These are phyloP conservation scores for Ambrosia trifida DNA, from an alignment of 129 eudicot genomes.

Conservation along the genomic window DNA sequence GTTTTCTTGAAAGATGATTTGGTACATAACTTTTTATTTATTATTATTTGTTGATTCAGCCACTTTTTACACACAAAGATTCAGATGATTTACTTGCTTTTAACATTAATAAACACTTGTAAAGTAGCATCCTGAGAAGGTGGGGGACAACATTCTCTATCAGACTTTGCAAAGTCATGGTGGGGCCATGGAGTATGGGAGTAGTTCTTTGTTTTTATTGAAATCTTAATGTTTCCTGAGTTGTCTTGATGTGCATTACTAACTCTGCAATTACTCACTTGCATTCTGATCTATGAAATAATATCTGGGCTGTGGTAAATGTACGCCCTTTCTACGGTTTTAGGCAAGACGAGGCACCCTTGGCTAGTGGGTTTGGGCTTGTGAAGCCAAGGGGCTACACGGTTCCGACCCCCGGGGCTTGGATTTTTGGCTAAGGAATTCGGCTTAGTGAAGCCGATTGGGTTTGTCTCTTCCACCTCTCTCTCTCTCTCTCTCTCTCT, in stretches of 20 bases:
- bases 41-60: background rate
- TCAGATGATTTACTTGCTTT: background rate
- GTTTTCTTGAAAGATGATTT: background rate
- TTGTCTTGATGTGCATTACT: constrained; percentile 13
- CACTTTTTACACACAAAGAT: background rate
- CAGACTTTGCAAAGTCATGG: constrained; percentile 21
- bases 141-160: constrained; percentile 6
- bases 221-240: constrained; percentile 25
- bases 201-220: constrained; percentile 30
- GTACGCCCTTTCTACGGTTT: background rate
- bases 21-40: background rate
- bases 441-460: no score
- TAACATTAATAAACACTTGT: constrained; percentile 11
- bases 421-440: no score
- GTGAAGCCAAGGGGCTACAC: no score
- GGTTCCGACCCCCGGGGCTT: no score
- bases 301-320: constrained; percentile 8
- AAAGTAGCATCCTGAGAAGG: background rate
- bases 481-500: no score
- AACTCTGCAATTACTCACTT: constrained; percentile 20
- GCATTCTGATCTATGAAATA: background rate
- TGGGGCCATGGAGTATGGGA: constrained; percentile 33
- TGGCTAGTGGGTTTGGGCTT: no score
- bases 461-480: no score
- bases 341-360: no score